phyloP scores from a whole-genome alignment of 768 basidiomycete genomes.

The Heimioporus sp. region DNA sequence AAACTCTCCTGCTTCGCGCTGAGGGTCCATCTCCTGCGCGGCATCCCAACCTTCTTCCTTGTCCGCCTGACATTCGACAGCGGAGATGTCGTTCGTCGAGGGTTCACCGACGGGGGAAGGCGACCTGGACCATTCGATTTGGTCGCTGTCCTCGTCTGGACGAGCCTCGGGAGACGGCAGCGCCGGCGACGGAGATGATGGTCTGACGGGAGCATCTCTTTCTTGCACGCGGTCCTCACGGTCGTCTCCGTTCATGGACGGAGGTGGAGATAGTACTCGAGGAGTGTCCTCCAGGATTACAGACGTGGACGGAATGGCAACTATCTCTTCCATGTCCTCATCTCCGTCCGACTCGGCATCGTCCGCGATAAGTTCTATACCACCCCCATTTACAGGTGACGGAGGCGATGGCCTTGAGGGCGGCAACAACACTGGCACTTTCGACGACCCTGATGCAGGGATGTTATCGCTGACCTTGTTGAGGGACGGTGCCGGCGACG shows the following conservation, averaged over 20 bases:
- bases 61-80: constrained; percentile 21
- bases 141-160: constrained; percentile 22
- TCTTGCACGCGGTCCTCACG: constrained; percentile 5
- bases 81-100: constrained; percentile 4
- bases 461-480: background rate
- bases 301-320: background rate
- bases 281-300: background rate
- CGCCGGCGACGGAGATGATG: constrained; percentile 14
- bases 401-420: background rate
- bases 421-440: constrained; percentile 6
- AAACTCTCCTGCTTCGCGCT: constrained; percentile 84
- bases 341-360: constrained; percentile 23
- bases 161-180: background rate
- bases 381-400: background rate
- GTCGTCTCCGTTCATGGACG: constrained; percentile 13
- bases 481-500: background rate
- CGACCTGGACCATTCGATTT: constrained; percentile 39
- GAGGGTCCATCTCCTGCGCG: constrained; percentile 80
- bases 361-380: background rate
- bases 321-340: constrained; percentile 41
- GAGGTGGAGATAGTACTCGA: constrained; percentile 12
- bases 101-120: constrained; percentile 29
- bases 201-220: background rate
- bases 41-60: constrained; percentile 66
- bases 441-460: constrained; percentile 1